phyloP scores from a whole-genome alignment of 2,329 filamentous ascomycete genomes.

The Alternaria viburni region DNA sequence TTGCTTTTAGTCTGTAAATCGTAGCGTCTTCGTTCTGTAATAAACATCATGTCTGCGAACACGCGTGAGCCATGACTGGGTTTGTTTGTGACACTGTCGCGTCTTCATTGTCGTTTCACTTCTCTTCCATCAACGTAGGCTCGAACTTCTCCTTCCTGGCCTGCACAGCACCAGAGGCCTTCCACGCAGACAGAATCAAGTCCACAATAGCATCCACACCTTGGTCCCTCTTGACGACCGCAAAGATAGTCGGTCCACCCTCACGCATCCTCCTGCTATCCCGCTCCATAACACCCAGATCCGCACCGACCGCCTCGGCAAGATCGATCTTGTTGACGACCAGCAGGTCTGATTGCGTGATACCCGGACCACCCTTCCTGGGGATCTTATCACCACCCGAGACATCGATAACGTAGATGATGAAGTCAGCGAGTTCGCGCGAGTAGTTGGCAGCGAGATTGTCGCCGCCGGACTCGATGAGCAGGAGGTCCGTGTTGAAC shows the following conservation, averaged over 20 bases:
- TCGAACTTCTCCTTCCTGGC: conserved; percentile 43
- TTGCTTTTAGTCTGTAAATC: background rate
- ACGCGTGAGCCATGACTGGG: background rate
- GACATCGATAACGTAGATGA: conserved; percentile 98
- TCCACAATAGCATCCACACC: conserved; percentile 86
- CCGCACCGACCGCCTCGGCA: conserved; percentile 87
- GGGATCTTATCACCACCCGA: conserved; percentile 96
- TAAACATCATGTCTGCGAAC: background rate
- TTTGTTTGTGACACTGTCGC: background rate
- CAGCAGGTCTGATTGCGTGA: conserved; percentile 92
- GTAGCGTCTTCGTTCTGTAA: conserved; percentile 4
- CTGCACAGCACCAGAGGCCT: conserved; percentile 74
- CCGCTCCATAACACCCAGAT: conserved; percentile 90
- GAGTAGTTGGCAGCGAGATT: conserved; percentile 98
- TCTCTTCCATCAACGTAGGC: conserved; percentile 42
- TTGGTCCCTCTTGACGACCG: conserved; percentile 92
- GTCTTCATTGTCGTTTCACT: conserved; percentile 6
- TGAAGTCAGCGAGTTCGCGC: conserved; percentile 93
- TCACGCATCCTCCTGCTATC: conserved; percentile 94
- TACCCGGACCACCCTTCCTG: conserved; percentile 92
- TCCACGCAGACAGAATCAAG: conserved; percentile 91
- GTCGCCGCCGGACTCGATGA: conserved; percentile 95
- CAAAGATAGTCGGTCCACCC: conserved; percentile 93
- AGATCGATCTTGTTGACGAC: conserved; percentile 98
- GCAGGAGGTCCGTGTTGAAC: conserved; percentile 80